These are phyloP conservation scores for Citrus hindsii DNA, from an alignment of 345 rosid genomes.

Conservation along the genomic window DNA sequence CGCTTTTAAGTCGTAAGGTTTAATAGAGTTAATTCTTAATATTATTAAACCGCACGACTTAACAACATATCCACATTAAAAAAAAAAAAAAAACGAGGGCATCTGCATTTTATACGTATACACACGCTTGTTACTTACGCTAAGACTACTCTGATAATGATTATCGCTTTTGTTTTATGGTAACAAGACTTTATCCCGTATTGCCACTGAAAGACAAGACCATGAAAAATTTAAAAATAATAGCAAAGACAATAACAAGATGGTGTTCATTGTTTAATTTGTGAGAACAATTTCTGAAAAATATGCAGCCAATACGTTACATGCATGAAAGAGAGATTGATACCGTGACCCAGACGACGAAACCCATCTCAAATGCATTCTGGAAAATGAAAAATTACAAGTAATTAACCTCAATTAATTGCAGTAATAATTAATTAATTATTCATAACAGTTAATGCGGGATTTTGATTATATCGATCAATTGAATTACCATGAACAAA, in stretches of 20 bases:
- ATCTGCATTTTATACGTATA: too few relatives aligned
- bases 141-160: slow-evolving; percentile 46
- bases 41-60: accelerated
- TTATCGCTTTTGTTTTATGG: slow-evolving; percentile 37
- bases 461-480: background rate
- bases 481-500: slow-evolving; percentile 38
- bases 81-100: too few relatives aligned
- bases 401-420: too few relatives aligned
- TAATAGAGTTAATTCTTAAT: too few relatives aligned
- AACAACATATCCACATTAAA: too few relatives aligned
- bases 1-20: accelerated
- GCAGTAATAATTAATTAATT: background rate
- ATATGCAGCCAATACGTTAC: too few relatives aligned
- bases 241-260: too few relatives aligned
- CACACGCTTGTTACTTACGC: slow-evolving; percentile 45
- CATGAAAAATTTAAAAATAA: too few relatives aligned
- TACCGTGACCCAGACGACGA: slow-evolving; percentile 76
- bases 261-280: too few relatives aligned
- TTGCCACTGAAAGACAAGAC: slow-evolving; percentile 30
- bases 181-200: slow-evolving; percentile 61
- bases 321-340: slow-evolving; percentile 1
- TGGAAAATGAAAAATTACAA: slow-evolving; percentile 21
- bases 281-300: too few relatives aligned
- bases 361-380: slow-evolving; percentile 78
- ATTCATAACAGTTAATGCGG: background rate